Evolutionary conservation across 768 basidiomycete genomes (phyloP).

Genomic region (Termitomyces titanicus): DNA sequence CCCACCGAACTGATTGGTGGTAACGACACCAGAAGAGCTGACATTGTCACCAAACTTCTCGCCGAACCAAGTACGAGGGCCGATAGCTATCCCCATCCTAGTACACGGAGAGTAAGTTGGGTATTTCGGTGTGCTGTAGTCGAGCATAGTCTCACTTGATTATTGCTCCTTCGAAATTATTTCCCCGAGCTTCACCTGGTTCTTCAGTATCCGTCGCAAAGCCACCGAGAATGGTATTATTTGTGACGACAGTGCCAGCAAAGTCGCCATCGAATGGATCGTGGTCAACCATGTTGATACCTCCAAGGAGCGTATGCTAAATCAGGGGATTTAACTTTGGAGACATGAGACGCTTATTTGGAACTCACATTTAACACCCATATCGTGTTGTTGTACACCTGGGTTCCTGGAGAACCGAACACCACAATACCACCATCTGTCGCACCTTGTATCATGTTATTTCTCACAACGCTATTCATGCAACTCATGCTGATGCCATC

Average conservation of each 20-base stretch:
- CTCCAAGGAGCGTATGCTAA: slow-evolving; percentile 68
- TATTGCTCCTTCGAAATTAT: slow-evolving; percentile 55
- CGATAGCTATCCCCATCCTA: slow-evolving; percentile 80
- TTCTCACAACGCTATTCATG: slow-evolving; percentile 52
- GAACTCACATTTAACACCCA: slow-evolving; percentile 60
- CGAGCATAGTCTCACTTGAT: slow-evolving; percentile 58
- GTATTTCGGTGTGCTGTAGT: neutral
- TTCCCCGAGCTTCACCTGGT: slow-evolving; percentile 43
- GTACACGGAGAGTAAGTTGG: neutral
- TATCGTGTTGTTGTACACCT: slow-evolving; percentile 75
- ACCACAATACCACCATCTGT: slow-evolving; percentile 86
- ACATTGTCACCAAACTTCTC: slow-evolving; percentile 47
- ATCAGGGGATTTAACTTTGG: neutral
- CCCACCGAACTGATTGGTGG: slow-evolving; percentile 55
- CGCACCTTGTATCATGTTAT: slow-evolving; percentile 67
- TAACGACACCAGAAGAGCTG: slow-evolving; percentile 49
- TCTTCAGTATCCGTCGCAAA: slow-evolving; percentile 49
- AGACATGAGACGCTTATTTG: neutral
- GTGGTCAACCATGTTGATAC: slow-evolving; percentile 78
- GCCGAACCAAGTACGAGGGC: slow-evolving; percentile 76
- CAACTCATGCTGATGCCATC: slow-evolving; percentile 80
- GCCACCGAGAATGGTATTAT: slow-evolving; percentile 68
- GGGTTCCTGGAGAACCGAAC: slow-evolving; percentile 71
- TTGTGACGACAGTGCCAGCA: slow-evolving; percentile 56
- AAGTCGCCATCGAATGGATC: slow-evolving; percentile 66